phyloP scores from a whole-genome alignment of 2,329 filamentous ascomycete species.

The Hymenoscyphus fructigenus region DNA sequence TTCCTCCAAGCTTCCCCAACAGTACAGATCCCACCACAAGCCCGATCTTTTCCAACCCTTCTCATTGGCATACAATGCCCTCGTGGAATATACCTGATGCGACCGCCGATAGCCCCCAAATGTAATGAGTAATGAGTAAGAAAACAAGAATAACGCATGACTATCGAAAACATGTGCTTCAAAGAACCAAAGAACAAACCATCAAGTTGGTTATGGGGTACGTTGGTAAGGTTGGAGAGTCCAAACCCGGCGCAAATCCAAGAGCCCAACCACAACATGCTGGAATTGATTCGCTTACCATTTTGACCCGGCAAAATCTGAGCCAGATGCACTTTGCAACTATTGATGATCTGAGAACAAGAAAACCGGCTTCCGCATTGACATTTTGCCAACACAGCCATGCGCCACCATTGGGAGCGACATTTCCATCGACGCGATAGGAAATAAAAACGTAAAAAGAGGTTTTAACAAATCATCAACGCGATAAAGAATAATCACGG shows the following conservation, averaged over 20 bases:
- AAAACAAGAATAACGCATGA: neutral
- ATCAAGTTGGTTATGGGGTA: neutral
- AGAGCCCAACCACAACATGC: neutral
- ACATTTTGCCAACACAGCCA: neutral
- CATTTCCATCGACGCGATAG: neutral
- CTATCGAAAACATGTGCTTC: neutral
- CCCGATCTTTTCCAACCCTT: neutral
- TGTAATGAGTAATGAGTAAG: neutral
- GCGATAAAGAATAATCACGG: neutral
- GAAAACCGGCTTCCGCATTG: neutral
- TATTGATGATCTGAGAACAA: slow-evolving; percentile 6
- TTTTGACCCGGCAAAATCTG: neutral
- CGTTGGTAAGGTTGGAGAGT: slow-evolving; percentile 1
- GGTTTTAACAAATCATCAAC: neutral
- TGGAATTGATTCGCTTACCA: slow-evolving; percentile 1
- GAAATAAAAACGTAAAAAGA: neutral
- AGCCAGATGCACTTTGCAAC: slow-evolving; percentile 1
- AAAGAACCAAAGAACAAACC: neutral
- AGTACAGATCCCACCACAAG: neutral
- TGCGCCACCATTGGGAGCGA: neutral
- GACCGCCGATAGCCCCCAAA: neutral
- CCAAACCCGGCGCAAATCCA: slow-evolving; percentile 1
- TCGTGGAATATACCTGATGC: neutral
- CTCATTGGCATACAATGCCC: neutral
- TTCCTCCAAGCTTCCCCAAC: neutral